A percentile compares a stretch with the other conserved stretches of the same genome.
Evolutionary conservation across 2,329 filamentous ascomycete genomes (phyloP).

Genomic region (Monilinia polystroma): DNA sequence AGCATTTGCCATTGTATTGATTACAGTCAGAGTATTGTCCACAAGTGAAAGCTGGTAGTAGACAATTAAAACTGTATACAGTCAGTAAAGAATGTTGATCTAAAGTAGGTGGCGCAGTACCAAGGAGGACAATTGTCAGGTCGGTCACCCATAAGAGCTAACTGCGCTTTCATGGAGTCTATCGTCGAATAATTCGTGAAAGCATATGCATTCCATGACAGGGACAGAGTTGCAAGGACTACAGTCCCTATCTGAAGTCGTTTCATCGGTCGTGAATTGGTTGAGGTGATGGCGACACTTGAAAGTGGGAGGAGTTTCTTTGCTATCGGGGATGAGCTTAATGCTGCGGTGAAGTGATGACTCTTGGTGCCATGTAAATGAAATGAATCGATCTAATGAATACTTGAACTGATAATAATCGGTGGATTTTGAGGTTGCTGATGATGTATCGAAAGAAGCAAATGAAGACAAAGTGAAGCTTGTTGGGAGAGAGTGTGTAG

Average conservation of each 20-base stretch:
- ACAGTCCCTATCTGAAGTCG: conserved; percentile 29
- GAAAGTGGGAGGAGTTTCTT: conserved; percentile 26
- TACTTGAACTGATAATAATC: not conserved
- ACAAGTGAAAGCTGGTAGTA: conserved; percentile 87
- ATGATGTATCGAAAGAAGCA: not conserved
- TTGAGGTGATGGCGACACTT: conserved; percentile 23
- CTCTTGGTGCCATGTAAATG: conserved; percentile 20
- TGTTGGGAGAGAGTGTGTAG: not conserved
- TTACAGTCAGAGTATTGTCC: conserved; percentile 89
- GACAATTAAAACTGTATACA: conserved; percentile 83
- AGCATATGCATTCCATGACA: conserved; percentile 45
- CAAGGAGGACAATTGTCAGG: conserved; percentile 78
- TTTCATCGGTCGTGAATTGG: conserved; percentile 30
- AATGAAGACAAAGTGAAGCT: conserved; percentile 6
- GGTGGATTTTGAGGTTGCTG: conserved; percentile 1
- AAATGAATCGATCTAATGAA: not conserved
- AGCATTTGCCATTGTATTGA: conserved; percentile 86
- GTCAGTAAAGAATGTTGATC: conserved; percentile 25
- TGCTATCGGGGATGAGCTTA: conserved; percentile 19
- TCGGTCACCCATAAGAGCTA: conserved; percentile 70
- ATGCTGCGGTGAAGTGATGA: conserved; percentile 19
- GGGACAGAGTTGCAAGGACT: conserved; percentile 41
- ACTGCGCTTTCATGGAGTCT: conserved; percentile 62
- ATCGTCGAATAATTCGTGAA: conserved; percentile 59
- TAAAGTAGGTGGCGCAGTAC: conserved; percentile 45